Percentiles rank a stretch among this genome's conserved stretches.
phyloP scores from a whole-genome alignment of 2,329 filamentous ascomycete genomes.

The Diaporthe destruens region DNA sequence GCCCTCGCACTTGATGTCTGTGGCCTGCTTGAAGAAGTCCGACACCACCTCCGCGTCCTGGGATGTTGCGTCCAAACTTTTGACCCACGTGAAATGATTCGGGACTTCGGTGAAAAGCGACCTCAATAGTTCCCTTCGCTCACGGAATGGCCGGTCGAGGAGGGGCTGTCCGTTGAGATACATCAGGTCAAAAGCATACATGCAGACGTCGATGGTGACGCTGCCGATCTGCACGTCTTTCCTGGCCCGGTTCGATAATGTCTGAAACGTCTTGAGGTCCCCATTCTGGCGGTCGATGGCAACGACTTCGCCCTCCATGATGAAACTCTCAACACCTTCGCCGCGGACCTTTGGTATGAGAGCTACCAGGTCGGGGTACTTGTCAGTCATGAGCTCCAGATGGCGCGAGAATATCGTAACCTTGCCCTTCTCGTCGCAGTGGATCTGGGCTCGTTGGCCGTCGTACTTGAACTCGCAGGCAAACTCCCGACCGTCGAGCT shows the following conservation, averaged over 20 bases:
- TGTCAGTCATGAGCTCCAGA: slow-evolving; percentile 96
- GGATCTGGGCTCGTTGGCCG: slow-evolving; percentile 93
- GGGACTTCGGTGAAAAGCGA: slow-evolving; percentile 89
- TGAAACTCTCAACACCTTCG: slow-evolving; percentile 89
- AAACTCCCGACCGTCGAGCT: slow-evolving; percentile 88
- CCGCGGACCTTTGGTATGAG: slow-evolving; percentile 88
- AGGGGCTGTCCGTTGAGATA: slow-evolving; percentile 91
- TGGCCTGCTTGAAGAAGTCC: slow-evolving; percentile 91
- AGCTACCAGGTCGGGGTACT: slow-evolving; percentile 94
- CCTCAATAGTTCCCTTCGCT: slow-evolving; percentile 82
- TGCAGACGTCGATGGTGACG: slow-evolving; percentile 89
- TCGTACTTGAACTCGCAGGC: slow-evolving; percentile 98
- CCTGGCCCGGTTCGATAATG: slow-evolving; percentile 87
- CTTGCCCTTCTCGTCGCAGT: slow-evolving; percentile 86
- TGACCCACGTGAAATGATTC: slow-evolving; percentile 92
- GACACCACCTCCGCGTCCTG: slow-evolving; percentile 86
- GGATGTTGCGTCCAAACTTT: slow-evolving; percentile 86
- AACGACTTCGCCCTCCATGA: slow-evolving; percentile 96
- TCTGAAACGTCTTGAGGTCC: slow-evolving; percentile 88
- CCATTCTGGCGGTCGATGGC: slow-evolving; percentile 86
- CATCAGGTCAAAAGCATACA: slow-evolving; percentile 98
- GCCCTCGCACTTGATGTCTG: slow-evolving; percentile 90
- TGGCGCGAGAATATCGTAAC: slow-evolving; percentile 96
- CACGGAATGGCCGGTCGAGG: slow-evolving; percentile 84
- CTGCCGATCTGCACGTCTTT: slow-evolving; percentile 90